Evolutionary conservation across 148 eudicot genomes (phyloP).

Genomic region (Chenopodium quinoa): DNA sequence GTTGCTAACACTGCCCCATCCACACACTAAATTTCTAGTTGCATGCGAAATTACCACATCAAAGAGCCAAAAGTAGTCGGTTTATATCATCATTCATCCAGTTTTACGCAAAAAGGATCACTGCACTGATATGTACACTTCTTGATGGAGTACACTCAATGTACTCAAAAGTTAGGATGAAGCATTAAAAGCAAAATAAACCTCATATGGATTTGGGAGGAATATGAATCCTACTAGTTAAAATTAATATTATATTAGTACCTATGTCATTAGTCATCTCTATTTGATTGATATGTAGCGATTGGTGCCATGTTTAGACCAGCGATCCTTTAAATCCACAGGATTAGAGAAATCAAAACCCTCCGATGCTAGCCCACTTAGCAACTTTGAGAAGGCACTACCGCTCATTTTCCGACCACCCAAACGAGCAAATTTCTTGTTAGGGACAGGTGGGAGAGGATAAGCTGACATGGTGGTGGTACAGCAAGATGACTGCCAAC

Average conservation of each 20-base stretch:
- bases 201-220: background rate
- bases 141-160: background rate
- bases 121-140: conserved; percentile 20
- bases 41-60: background rate
- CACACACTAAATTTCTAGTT: background rate
- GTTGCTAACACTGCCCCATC: background rate
- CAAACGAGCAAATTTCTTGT: conserved; percentile 60
- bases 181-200: background rate
- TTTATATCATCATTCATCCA: background rate
- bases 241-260: background rate
- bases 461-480: conserved; percentile 56
- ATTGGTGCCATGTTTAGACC: conserved; percentile 94
- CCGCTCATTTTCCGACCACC: conserved; percentile 90
- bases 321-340: conserved; percentile 62
- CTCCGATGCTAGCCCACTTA: conserved; percentile 50
- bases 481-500: conserved; percentile 94
- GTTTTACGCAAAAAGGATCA: background rate
- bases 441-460: conserved; percentile 67
- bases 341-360: conserved; percentile 66
- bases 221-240: background rate
- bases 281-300: conserved; percentile 79
- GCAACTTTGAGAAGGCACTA: conserved; percentile 65
- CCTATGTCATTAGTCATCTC: background rate
- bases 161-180: background rate
- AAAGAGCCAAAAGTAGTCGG: conserved; percentile 2